These are phyloP conservation scores for Penicillium olsonii DNA, from an alignment of 2,329 filamentous ascomycete species.

Conservation along the genomic window DNA sequence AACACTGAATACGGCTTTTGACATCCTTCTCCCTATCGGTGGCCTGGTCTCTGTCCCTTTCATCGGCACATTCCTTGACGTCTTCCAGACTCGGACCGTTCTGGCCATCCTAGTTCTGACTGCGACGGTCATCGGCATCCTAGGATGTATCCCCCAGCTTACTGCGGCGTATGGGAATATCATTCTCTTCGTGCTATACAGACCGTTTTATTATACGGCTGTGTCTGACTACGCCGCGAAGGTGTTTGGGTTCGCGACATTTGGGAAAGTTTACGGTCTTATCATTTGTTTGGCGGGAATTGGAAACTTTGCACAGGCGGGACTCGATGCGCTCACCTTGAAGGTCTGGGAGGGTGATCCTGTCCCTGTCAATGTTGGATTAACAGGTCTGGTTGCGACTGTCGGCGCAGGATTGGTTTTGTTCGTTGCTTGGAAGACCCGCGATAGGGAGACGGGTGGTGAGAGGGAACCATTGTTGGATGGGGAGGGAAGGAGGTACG, in stretches of 20 bases:
- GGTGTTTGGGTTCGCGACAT: slow-evolving; percentile 88
- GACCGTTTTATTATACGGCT: slow-evolving; percentile 85
- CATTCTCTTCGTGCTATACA: slow-evolving; percentile 76
- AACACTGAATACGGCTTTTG: slow-evolving; percentile 80
- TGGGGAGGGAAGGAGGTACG: neutral
- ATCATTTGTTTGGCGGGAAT: slow-evolving; percentile 85
- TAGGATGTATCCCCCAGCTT: slow-evolving; percentile 74
- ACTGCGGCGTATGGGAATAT: slow-evolving; percentile 74
- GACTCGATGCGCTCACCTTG: slow-evolving; percentile 76
- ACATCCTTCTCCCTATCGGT: slow-evolving; percentile 78
- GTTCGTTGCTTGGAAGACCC: slow-evolving; percentile 62
- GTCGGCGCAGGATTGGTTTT: slow-evolving; percentile 67
- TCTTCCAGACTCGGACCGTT: slow-evolving; percentile 70
- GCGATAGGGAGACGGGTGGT: slow-evolving; percentile 12
- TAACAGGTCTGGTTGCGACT: slow-evolving; percentile 62
- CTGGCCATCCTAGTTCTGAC: slow-evolving; percentile 68
- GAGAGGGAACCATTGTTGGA: slow-evolving; percentile 6
- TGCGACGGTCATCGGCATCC: slow-evolving; percentile 72
- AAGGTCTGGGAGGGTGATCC: slow-evolving; percentile 71
- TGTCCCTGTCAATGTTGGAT: slow-evolving; percentile 71
- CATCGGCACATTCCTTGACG: slow-evolving; percentile 78
- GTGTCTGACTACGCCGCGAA: slow-evolving; percentile 88
- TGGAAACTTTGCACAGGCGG: slow-evolving; percentile 80
- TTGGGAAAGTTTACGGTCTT: slow-evolving; percentile 90
- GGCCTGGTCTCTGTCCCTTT: slow-evolving; percentile 85